Conservation (phyloP, 805 yeast genomes). For the Yarrowia hollandica region DNA sequence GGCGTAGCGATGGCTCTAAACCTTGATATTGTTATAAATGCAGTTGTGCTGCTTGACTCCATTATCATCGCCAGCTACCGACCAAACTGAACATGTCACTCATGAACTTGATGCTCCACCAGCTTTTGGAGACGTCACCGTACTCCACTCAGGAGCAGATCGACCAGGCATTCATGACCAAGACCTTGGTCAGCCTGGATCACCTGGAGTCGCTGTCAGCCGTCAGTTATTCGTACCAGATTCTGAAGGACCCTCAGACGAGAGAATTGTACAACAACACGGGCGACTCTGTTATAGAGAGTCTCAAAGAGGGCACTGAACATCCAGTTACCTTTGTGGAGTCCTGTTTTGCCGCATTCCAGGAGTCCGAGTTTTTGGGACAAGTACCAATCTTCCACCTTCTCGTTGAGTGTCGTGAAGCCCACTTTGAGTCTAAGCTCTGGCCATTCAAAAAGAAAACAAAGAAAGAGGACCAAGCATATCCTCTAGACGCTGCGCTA, state of each 20-base stretch:
- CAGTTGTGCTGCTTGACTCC: neutral
- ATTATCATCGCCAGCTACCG: neutral
- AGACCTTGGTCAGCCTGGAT: neutral
- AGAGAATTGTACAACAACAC: constrained; percentile 17
- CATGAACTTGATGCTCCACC: constrained; percentile 9
- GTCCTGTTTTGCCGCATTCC: constrained; percentile 10
- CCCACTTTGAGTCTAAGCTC: neutral
- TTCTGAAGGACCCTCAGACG: constrained; percentile 1
- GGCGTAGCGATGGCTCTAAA: neutral
- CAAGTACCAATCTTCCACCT: constrained; percentile 12
- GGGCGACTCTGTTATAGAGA: neutral
- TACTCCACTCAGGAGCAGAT: constrained; percentile 25
- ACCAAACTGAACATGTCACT: neutral
- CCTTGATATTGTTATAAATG: constrained; percentile 7
- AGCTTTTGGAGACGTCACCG: constrained; percentile 8
- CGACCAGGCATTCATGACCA: constrained; percentile 16
- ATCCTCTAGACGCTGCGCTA: neutral
- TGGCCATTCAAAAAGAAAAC: constrained; percentile 6
- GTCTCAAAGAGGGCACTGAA: neutral
- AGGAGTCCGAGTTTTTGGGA: constrained; percentile 6
- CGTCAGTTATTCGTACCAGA: constrained; percentile 16
- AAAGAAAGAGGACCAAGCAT: neutral
- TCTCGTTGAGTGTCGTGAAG: neutral
- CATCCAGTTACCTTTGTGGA: constrained; percentile 5
- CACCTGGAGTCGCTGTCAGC: constrained; percentile 13